phyloP scores from a whole-genome alignment of 2,329 filamentous ascomycete genomes.

The Aspergillus ochraceus region DNA sequence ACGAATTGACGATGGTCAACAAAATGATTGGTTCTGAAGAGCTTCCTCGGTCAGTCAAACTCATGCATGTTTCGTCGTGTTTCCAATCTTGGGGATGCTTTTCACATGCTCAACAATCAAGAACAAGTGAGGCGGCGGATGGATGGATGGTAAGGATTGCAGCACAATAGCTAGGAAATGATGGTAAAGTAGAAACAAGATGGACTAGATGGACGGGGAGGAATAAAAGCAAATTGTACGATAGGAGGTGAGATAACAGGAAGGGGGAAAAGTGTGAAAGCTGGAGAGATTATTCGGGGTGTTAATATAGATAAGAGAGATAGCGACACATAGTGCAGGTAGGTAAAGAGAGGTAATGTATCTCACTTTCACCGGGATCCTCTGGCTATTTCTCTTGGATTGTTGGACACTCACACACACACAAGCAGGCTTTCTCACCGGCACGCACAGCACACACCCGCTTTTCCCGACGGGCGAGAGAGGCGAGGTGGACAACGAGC shows the following conservation, averaged over 20 bases:
- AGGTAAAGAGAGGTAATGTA: background rate
- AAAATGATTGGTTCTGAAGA: background rate
- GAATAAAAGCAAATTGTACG: too few species aligned
- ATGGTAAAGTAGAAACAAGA: background rate
- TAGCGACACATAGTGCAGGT: background rate
- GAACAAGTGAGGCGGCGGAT: background rate
- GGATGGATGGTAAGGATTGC: background rate
- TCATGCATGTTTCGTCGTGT: conserved; percentile 4
- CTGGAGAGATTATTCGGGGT: background rate
- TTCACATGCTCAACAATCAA: conserved; percentile 3
- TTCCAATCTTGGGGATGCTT: background rate
- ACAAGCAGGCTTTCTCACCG: background rate
- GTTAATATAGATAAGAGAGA: background rate
- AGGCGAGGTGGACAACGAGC: background rate
- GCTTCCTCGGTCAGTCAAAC: conserved; percentile 5
- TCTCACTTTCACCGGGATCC: background rate
- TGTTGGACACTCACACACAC: background rate
- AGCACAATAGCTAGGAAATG: background rate
- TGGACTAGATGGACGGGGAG: background rate
- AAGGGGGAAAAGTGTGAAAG: conserved; percentile 9
- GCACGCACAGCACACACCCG: too few species aligned
- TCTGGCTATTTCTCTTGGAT: background rate
- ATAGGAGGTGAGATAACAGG: background rate
- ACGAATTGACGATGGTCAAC: background rate
- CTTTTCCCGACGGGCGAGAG: background rate